Conservation (phyloP, 208 protist genomes). For the Acanthamoeba triangularis region DNA sequence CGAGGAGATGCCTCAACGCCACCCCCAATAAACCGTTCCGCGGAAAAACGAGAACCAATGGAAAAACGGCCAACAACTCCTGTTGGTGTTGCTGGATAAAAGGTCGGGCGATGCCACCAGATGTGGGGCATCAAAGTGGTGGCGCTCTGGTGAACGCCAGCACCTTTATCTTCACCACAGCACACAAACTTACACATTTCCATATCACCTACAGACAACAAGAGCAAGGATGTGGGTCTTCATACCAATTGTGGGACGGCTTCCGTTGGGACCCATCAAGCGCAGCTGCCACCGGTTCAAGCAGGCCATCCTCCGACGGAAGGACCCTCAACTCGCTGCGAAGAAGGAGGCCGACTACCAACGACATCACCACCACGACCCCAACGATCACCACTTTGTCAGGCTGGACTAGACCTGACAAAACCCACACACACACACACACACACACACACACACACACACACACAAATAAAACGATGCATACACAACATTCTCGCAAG, state of each 20-base stretch:
- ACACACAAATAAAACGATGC: not conserved
- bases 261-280: not conserved
- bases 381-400: constrained; percentile 12
- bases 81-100: not conserved
- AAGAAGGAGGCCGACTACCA: not conserved
- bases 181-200: too few species aligned
- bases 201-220: too few species aligned
- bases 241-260: not conserved
- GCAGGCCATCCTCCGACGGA: not conserved
- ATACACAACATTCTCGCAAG: not conserved
- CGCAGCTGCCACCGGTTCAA: not conserved
- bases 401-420: not conserved
- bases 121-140: too few species aligned
- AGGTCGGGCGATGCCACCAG: too few species aligned
- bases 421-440: too few species aligned
- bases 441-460: too few species aligned
- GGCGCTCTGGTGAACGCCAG: too few species aligned
- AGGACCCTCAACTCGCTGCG: not conserved
- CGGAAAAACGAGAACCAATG: not conserved
- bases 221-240: not conserved
- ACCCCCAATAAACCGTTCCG: not conserved
- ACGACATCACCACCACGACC: not conserved
- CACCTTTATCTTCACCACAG: too few species aligned
- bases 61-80: not conserved
- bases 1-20: too few species aligned